Conservation (phyloP, 1,284 basidiomycete genomes). For the Farysia itapuensis region DNA sequence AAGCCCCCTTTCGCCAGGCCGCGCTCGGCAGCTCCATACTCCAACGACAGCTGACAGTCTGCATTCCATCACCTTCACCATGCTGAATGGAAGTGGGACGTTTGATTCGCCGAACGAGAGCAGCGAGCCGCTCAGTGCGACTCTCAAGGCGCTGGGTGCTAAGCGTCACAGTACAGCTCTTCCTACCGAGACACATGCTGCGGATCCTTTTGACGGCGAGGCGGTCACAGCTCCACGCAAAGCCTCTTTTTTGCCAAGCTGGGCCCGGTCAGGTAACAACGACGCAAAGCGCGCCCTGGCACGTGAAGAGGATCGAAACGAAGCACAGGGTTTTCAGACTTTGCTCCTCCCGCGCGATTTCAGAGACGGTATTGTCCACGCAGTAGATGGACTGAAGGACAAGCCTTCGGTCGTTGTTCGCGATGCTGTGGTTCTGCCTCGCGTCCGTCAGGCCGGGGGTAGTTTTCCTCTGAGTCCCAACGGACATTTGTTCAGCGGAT, state of each 20-base stretch:
- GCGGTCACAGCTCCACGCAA: slow-evolving; percentile 6
- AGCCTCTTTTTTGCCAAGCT: slow-evolving; percentile 13
- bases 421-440: slow-evolving; percentile 3
- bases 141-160: slow-evolving; percentile 20
- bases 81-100: not conserved
- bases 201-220: not conserved
- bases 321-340: slow-evolving; percentile 1
- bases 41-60: slow-evolving; percentile 13
- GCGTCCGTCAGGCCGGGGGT: slow-evolving; percentile 8
- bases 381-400: not conserved
- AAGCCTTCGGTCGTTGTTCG: not conserved
- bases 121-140: slow-evolving; percentile 23
- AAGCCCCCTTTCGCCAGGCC: slow-evolving; percentile 20
- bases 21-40: slow-evolving; percentile 16
- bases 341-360: not conserved
- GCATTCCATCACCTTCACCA: too few relatives aligned
- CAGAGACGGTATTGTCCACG: too few relatives aligned
- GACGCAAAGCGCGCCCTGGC: slow-evolving; percentile 2
- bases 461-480: slow-evolving; percentile 19
- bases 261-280: slow-evolving; percentile 16
- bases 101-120: not conserved
- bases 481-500: slow-evolving; percentile 17
- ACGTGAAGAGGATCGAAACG: slow-evolving; percentile 6
- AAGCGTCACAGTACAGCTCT: slow-evolving; percentile 7
- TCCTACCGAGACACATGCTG: not conserved